These are phyloP conservation scores for Eutrema japonicum DNA, from an alignment of 345 rosid genomes.

Conservation along the genomic window DNA sequence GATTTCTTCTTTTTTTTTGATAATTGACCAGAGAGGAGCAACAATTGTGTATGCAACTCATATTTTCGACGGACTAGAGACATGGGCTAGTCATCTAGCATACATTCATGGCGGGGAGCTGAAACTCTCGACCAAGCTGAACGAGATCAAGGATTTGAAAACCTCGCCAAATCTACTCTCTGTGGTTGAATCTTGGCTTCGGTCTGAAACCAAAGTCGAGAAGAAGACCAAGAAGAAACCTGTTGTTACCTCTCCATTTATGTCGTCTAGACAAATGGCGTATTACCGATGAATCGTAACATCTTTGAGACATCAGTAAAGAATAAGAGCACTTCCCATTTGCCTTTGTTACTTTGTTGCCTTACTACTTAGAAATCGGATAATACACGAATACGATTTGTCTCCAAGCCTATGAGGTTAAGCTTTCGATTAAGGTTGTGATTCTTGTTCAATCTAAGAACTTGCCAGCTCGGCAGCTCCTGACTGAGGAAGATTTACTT, in stretches of 20 bases:
- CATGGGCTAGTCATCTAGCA: conserved; percentile 94
- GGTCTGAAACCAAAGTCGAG: conserved; percentile 69
- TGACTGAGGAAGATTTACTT: no score
- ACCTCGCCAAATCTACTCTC: conserved; percentile 75
- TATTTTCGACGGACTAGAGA: conserved; percentile 90
- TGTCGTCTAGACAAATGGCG: conserved; percentile 95
- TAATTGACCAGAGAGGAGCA: conserved; percentile 71
- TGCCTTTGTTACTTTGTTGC: background rate
- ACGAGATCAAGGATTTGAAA: conserved; percentile 64
- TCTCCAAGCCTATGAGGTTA: no score
- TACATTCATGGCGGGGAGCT: conserved; percentile 86
- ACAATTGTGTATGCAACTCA: conserved; percentile 93
- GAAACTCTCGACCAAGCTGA: conserved; percentile 59
- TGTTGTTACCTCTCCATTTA: conserved; percentile 52
- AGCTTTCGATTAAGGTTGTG: no score
- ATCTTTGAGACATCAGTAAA: conserved; percentile 1
- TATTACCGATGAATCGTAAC: conserved; percentile 64
- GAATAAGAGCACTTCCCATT: conserved; percentile 23
- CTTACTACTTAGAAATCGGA: no score
- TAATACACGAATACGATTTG: no score
- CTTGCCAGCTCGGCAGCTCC: no score
- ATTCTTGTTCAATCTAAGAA: no score
- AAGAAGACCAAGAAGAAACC: conserved; percentile 55
- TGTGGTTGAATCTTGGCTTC: conserved; percentile 89
- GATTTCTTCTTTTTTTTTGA: background rate